Base-by-base conservation (phyloP, 345 rosid genomes). In the Boechera retrofracta region DNA sequence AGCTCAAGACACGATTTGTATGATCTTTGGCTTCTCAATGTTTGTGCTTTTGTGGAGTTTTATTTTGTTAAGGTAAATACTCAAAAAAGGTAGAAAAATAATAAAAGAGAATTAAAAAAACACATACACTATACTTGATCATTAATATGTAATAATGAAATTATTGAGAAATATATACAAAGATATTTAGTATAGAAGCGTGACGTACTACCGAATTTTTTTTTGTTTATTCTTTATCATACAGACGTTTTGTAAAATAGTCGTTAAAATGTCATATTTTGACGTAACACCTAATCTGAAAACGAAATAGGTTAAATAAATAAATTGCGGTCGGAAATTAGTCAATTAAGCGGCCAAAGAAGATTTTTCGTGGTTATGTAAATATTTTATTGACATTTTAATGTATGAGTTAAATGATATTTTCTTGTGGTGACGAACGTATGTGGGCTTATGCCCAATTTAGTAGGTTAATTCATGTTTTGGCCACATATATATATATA, bases 31-130 rank as follows among this genome's bases (percentile, higher is more conserved):
- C 2, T 77, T 89, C 33, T 41, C 77, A 42, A 6, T 74, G 24
- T 87, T 94, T 56, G 45, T 90, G 10, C 18, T 86, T 2, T 83
- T 89, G 70, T 90, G 96, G 93, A 77, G 79, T 35, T 82, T 76
- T 56, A 45, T 88, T 68, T 65, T 88, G 67, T 77, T 87, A 51
- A 55, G 87, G 66, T 87, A 81, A 33, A 60, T 0, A 21, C 8
- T 29, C 13, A 29, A 53, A 29, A 31, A 5, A 21, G 5, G 6
- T 15, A 47, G 3, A 49, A 16, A 10, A 16, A 38, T 55, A 1
- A 18, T 9, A 64, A 35, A 10, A 39, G 44, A 10, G 4, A 39
- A 39, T 10, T 0, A 8, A 9, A 10, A 0, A 10, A 0, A 38
- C 3, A 39, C 44, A 39, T 3, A 39, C 12, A 39, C 44, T 9